These are phyloP conservation scores for Colletotrichum sp. DNA, from an alignment of 2,329 filamentous ascomycete genomes.

Conservation along the genomic window DNA sequence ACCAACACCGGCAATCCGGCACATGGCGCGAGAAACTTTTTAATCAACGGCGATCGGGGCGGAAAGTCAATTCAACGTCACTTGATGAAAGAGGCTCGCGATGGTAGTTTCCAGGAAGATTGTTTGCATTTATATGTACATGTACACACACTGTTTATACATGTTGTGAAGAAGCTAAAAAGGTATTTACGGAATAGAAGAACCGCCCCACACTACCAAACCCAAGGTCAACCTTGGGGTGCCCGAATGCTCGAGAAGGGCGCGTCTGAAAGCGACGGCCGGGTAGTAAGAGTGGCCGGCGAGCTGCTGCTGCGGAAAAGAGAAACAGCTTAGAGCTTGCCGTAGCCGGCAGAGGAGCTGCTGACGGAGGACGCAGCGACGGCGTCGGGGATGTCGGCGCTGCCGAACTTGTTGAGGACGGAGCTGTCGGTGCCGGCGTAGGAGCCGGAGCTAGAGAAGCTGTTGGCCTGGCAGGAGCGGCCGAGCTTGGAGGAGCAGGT, in stretches of 20 bases:
- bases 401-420: slow-evolving; percentile 57
- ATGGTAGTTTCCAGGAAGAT: not conserved
- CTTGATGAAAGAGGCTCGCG: not conserved
- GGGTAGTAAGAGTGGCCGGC: not conserved
- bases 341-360: slow-evolving; percentile 48
- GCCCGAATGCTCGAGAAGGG: not conserved
- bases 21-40: not conserved
- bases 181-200: not conserved
- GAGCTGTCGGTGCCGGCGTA: slow-evolving; percentile 45
- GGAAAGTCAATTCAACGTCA: not conserved
- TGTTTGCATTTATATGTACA: not conserved
- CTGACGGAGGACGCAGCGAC: slow-evolving; percentile 35
- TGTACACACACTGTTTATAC: not conserved
- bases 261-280: not conserved
- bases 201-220: not conserved
- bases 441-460: slow-evolving; percentile 43
- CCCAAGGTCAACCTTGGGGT: not conserved
- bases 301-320: not conserved
- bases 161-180: not conserved
- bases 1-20: not conserved
- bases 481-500: slow-evolving; percentile 51
- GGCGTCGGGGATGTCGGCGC: slow-evolving; percentile 39
- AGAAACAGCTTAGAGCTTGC: slow-evolving; percentile 38
- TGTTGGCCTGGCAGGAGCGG: slow-evolving; percentile 55
- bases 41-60: not conserved